phyloP scores from a whole-genome alignment of 2,329 filamentous ascomycete species.

The Neocatenulostroma microsporum region DNA sequence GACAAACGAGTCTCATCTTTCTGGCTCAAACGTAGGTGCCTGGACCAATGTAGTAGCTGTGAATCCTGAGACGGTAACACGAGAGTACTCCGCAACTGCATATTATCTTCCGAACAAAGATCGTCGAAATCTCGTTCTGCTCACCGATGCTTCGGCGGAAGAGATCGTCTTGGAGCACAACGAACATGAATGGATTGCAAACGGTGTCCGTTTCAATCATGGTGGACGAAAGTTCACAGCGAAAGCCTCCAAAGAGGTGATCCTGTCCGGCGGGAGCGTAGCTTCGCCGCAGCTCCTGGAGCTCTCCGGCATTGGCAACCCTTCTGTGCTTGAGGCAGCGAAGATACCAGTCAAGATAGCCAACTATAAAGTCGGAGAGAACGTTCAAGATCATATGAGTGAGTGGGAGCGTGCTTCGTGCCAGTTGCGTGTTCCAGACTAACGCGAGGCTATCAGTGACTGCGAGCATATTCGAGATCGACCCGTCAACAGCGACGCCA shows the following conservation, averaged over 20 bases:
- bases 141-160: conserved; percentile 5
- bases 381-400: conserved; percentile 7
- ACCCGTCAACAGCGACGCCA: background rate
- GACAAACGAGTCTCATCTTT: conserved; percentile 8
- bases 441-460: too few species aligned
- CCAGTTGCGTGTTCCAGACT: too few species aligned
- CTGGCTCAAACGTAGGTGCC: conserved; percentile 7
- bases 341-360: background rate
- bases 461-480: background rate
- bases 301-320: background rate
- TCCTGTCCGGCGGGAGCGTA: background rate
- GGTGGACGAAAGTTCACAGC: conserved; percentile 11
- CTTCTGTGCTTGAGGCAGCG: background rate
- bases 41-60: conserved; percentile 9
- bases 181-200: background rate
- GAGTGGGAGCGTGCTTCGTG: too few species aligned
- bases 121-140: conserved; percentile 7
- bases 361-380: conserved; percentile 5
- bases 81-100: conserved; percentile 22
- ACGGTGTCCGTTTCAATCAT: conserved; percentile 11
- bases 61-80: conserved; percentile 17
- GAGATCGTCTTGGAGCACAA: conserved; percentile 6
- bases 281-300: background rate
- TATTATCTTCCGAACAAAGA: conserved; percentile 12
- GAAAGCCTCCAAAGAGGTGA: background rate